phyloP scores from a whole-genome alignment of 2,329 filamentous ascomycete genomes.

The Paraphaeosphaeria minitans region DNA sequence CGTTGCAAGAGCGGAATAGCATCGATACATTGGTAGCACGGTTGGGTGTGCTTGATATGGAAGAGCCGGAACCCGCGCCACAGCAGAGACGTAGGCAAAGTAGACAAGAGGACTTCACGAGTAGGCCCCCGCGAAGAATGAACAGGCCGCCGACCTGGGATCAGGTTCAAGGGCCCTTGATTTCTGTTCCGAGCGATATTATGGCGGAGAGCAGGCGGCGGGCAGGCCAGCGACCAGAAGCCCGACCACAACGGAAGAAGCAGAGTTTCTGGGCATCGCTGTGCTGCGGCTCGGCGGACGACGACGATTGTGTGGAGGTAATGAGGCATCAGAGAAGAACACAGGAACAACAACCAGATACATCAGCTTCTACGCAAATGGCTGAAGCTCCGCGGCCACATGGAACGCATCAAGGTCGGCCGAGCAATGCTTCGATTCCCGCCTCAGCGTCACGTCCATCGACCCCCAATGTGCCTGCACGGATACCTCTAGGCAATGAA shows the following conservation, averaged over 20 bases:
- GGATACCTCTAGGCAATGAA: slow-evolving; percentile 35
- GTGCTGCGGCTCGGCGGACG: slow-evolving; percentile 48
- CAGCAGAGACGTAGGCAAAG: slow-evolving; percentile 38
- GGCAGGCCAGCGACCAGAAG: slow-evolving; percentile 24
- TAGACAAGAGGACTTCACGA: slow-evolving; percentile 24
- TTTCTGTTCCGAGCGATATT: slow-evolving; percentile 49
- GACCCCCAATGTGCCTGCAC: slow-evolving; percentile 23
- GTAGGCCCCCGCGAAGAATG: slow-evolving; percentile 29
- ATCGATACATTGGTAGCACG: slow-evolving; percentile 85
- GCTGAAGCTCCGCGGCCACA: slow-evolving; percentile 23
- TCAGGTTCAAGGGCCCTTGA: slow-evolving; percentile 52
- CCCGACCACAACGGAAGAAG: slow-evolving; percentile 29
- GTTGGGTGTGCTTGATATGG: slow-evolving; percentile 73
- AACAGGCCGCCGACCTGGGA: slow-evolving; percentile 53
- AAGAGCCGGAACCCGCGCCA: slow-evolving; percentile 48
- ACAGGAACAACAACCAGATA: slow-evolving; percentile 12
- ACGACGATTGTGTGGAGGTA: slow-evolving; percentile 53
- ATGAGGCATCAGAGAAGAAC: slow-evolving; percentile 48
- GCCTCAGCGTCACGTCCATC: slow-evolving; percentile 13
- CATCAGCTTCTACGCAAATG: slow-evolving; percentile 10
- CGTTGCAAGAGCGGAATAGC: slow-evolving; percentile 71
- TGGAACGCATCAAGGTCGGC: slow-evolving; percentile 14
- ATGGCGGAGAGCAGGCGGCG: slow-evolving; percentile 35
- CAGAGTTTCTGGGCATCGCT: slow-evolving; percentile 49
- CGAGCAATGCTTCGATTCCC: slow-evolving; percentile 13